Percentiles rank a stretch among this genome's conserved stretches.
phyloP scores from a whole-genome alignment of 345 rosid genomes.

The Anastatica hierochuntica region DNA sequence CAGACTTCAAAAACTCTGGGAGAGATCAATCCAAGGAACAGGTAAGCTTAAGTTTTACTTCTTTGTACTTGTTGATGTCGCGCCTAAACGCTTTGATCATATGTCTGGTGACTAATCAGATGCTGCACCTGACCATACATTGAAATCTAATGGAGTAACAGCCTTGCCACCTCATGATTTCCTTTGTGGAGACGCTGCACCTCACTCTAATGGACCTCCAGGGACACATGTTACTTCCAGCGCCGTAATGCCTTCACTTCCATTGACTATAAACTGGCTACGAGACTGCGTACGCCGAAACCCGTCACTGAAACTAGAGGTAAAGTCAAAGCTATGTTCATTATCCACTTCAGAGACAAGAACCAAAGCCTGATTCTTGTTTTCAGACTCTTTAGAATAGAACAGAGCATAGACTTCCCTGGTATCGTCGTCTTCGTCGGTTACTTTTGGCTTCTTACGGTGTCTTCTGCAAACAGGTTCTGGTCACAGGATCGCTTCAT shows the following conservation, averaged over 20 bases:
- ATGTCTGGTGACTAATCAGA: constrained; percentile 28
- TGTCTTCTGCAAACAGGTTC: constrained; percentile 40
- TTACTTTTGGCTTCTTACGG: too few species aligned
- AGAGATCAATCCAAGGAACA: constrained; percentile 48
- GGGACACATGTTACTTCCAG: constrained; percentile 40
- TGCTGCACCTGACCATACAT: constrained; percentile 28
- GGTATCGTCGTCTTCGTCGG: too few species aligned
- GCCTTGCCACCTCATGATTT: constrained; percentile 47
- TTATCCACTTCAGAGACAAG: not conserved
- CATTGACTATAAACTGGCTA: constrained; percentile 63
- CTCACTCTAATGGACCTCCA: too few species aligned
- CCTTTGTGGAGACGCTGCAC: constrained; percentile 40
- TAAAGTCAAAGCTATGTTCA: constrained; percentile 17
- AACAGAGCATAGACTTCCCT: too few species aligned
- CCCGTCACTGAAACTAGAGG: constrained; percentile 60
- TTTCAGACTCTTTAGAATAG: too few species aligned
- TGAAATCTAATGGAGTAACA: constrained; percentile 15
- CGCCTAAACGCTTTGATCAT: not conserved
- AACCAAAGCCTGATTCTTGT: too few species aligned
- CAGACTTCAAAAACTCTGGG: constrained; percentile 65
- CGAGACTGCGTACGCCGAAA: constrained; percentile 44
- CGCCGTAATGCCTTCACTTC: constrained; percentile 63
- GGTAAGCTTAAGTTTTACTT: constrained; percentile 27
- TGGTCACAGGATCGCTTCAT: constrained; percentile 78
- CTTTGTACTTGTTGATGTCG: not conserved